A percentile compares a stretch with the other conserved stretches of the same genome.
Evolutionary conservation across 2,329 filamentous ascomycete species (phyloP).

Genomic region (Botrytis fabae): DNA sequence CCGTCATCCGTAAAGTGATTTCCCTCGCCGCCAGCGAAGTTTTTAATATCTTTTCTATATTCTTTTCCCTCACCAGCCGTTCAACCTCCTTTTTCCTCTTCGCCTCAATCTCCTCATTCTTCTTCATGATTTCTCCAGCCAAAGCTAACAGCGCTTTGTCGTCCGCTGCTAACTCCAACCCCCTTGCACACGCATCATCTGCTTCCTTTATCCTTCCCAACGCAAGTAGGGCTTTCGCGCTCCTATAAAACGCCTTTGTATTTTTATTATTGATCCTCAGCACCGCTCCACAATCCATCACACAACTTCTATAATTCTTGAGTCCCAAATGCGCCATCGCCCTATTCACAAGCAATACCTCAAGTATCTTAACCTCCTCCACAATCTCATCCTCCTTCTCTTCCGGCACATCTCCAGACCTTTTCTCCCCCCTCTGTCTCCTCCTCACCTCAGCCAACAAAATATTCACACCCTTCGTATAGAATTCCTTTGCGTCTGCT

Average conservation of each 20-base stretch:
- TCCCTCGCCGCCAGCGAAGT: constrained; percentile 68
- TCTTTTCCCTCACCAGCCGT: constrained; percentile 54
- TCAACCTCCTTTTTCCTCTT: constrained; percentile 57
- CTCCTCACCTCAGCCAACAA: constrained; percentile 64
- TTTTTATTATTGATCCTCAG: constrained; percentile 78
- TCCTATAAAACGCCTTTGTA: constrained; percentile 89
- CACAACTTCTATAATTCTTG: constrained; percentile 84
- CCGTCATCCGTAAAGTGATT: constrained; percentile 66
- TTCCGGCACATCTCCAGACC: constrained; percentile 46
- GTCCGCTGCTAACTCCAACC: constrained; percentile 67
- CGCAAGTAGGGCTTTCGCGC: constrained; percentile 72
- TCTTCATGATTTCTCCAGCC: constrained; percentile 61
- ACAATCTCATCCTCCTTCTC: constrained; percentile 44
- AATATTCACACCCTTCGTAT: constrained; percentile 79
- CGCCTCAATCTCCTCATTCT: constrained; percentile 56
- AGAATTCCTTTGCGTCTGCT: constrained; percentile 86
- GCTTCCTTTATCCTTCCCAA: constrained; percentile 80
- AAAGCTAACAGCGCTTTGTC: constrained; percentile 69
- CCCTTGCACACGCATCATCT: constrained; percentile 72
- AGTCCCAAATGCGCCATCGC: constrained; percentile 87
- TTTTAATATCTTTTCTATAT: constrained; percentile 61
- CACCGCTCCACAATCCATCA: constrained; percentile 77
- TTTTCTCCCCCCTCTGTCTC: constrained; percentile 45
- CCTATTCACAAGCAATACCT: constrained; percentile 80
- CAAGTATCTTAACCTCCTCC: constrained; percentile 63